Base-by-base conservation (phyloP, 1,284 basidiomycete genomes). In the Fomitopsis palustris region DNA sequence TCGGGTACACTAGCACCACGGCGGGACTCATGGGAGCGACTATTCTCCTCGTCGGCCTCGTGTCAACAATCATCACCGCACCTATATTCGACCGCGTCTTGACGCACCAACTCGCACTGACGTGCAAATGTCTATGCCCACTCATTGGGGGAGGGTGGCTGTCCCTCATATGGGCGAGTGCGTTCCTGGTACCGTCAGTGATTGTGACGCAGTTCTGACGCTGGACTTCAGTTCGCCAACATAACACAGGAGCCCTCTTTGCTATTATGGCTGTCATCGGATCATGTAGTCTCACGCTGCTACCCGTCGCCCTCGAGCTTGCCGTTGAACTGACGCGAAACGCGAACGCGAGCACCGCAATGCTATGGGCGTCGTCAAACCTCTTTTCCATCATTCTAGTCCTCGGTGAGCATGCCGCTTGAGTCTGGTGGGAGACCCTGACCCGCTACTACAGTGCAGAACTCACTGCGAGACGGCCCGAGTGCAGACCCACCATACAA, bases 21-120 rank as follows among this genome's bases (percentile, higher is more conserved):
- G 78, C 84, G 41, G 89, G 89, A 10, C 75, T 90, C 37, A 75
- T 92, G 72, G 85, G 88, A 29, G 87, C 87, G 12, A 78, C 77
- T 31, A 71, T 90, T 23, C 77, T 90, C 8, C 70, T 90, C 27
- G 76, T 85, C 0, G 90, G 90, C 12, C 81, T 92, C 60, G 72
- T 86, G 3, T 79, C 83, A 17, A 85, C 89, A 0, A 73, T 85
- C 43, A 64, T 85, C 51, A 82, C 84, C 0, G 81, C 89, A 1
- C 90, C 90, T 0, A 70, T 91, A 4, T 86, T 91, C 64, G 90
- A 92, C 66, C 81, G 89, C 25, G 81, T 90, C 7, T 81, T 92
- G 57, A 90, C 88, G 1, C 78, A 84, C 61, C 83, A 83, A 60
- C 77, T 91, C 38, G 87, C 82, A 0, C 60, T 82, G 8, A 81